These are phyloP conservation scores for Mallotus repandus DNA, from an alignment of 441 rosid genomes.

Conservation along the genomic window DNA sequence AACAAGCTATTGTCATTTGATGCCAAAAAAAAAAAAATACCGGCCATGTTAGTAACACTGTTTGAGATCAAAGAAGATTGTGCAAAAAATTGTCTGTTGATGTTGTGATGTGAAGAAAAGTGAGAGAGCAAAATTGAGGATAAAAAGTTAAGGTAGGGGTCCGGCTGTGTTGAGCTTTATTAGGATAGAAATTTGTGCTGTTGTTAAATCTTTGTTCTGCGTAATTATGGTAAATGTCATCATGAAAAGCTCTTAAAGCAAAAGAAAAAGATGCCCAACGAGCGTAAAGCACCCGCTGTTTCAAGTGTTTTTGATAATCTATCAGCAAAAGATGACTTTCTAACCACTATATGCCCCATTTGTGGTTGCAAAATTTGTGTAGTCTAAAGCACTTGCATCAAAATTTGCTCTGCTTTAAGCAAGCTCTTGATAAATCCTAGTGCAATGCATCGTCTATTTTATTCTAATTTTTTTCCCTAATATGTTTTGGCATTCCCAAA, in stretches of 20 bases:
- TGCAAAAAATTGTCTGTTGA: background rate
- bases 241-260: slow-evolving; percentile 41
- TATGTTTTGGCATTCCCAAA: background rate
- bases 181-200: slow-evolving; percentile 28
- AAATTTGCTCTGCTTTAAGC: slow-evolving; percentile 25
- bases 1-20: no score
- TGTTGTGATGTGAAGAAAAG: background rate
- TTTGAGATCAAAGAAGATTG: slow-evolving; percentile 1
- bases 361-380: slow-evolving; percentile 21
- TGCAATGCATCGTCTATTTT: background rate
- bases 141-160: slow-evolving; percentile 21
- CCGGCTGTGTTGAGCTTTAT: slow-evolving; percentile 27
- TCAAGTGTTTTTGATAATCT: slow-evolving; percentile 21
- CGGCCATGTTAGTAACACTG: background rate
- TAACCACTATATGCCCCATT: slow-evolving; percentile 24
- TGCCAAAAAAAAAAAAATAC: background rate
- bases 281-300: slow-evolving; percentile 36
- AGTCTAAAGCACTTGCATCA: slow-evolving; percentile 39
- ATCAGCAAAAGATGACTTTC: slow-evolving; percentile 43
- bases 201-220: slow-evolving; percentile 28
- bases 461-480: background rate
- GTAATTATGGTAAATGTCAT: slow-evolving; percentile 33
- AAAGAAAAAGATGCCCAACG: slow-evolving; percentile 37
- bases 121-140: slow-evolving; percentile 10
- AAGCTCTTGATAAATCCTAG: slow-evolving; percentile 5